Base-by-base conservation (phyloP, 768 basidiomycete species). In the Lentinula lateritia region DNA sequence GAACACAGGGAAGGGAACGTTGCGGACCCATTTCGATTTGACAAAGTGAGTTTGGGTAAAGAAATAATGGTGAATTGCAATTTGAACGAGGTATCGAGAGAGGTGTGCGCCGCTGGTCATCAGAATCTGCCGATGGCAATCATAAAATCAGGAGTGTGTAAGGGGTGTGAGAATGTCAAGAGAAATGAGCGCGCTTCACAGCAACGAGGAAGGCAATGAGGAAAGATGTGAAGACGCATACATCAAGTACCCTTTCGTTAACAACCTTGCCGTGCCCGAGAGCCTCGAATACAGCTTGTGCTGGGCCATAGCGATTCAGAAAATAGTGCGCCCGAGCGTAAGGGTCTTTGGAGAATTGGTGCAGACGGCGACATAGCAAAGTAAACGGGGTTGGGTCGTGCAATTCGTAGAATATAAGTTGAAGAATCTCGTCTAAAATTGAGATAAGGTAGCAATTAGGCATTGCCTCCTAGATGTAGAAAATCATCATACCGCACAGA, bases 281-380 rank as follows among this genome's bases (percentile, higher is more conserved):
- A n/a, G 90, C 90, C 76, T 84, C 83, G 70, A 83, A 92, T 67
- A 91, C 73, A 55, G 89, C 89, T 67, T 90, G 82, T 55, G 83
- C 80, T 53, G 75, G 77, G 28, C 90, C 90, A 73, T 89, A 84
- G 66, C 89, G 87, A 65, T 78, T 74, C 66, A 92, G 82, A 72
- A 92, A 92, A 73, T 92, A 92, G 68, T 83, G 83, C 8, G 90
- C 88, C 65, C 89, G 82, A 65, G 89, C 83, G 69, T 90, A 91
- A 61, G 89, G 82, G 73, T 89, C 89, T 71, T 80, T 81, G 10
- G 87, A 85, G 73, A 92, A 84, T 10, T 74, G 69, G 66, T 84
- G 70, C 68, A 86, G 80, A 62, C 87, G 86, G 66, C 78, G 84
- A 36, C 81, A 87, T 52, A 80, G 73, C 58, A 80, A 78, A 6